phyloP scores from a whole-genome alignment of 139 green algal species.

The Nannochloris sp. region DNA sequence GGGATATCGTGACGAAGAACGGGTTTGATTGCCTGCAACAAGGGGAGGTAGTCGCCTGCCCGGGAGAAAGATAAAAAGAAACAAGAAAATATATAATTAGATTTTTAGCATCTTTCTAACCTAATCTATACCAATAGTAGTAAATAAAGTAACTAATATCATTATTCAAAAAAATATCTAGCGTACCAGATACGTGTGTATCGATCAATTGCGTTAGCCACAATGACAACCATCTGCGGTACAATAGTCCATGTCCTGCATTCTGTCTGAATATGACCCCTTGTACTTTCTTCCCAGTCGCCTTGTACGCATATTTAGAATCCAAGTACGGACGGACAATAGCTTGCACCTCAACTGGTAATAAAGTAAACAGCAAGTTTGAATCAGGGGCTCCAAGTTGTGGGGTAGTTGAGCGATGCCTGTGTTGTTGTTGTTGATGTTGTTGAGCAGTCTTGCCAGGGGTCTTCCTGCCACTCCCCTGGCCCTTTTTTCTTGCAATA shows the following conservation, averaged over 20 bases:
- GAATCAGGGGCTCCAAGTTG: constrained; percentile 2
- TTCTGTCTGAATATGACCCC: constrained; percentile 12
- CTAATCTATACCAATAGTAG: neutral
- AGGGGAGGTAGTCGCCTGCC: constrained; percentile 20
- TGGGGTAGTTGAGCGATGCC: neutral
- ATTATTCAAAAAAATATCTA: neutral
- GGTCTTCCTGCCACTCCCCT: neutral
- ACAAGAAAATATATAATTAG: neutral
- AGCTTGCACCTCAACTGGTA: constrained; percentile 13
- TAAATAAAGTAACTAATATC: neutral
- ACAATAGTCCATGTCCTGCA: constrained; percentile 23
- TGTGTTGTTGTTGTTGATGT: constrained; percentile 7
- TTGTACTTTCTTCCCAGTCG: neutral
- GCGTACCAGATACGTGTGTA: constrained; percentile 11
- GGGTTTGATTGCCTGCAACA: constrained; percentile 53
- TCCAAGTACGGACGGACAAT: constrained; percentile 48
- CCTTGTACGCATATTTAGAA: constrained; percentile 22
- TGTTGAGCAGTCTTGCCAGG: constrained; percentile 18
- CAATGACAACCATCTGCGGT: constrained; percentile 62
- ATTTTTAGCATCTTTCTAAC: neutral
- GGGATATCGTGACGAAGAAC: constrained; percentile 66
- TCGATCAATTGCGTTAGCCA: constrained; percentile 64
- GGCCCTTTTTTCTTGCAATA: neutral
- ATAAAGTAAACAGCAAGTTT: constrained; percentile 12
- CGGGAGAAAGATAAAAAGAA: neutral